A percentile compares a stretch with the other conserved stretches of the same genome.
Conservation (phyloP, 2,329 filamentous ascomycete genomes). For the Monosporascus sp. region DNA sequence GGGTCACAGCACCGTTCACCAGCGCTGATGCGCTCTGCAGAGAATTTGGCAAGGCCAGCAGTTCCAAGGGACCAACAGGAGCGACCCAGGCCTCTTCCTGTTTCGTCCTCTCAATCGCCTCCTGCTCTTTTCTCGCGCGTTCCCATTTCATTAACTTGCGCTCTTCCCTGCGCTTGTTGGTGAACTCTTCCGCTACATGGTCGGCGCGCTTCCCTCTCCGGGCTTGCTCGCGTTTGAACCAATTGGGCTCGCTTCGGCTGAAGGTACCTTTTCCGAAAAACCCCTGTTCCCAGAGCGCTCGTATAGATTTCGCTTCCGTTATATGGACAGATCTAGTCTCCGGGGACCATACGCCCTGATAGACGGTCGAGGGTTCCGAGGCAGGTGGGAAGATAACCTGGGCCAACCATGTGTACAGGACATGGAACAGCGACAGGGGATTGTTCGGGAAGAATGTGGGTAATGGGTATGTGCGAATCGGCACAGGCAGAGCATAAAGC, state of each 20-base stretch:
- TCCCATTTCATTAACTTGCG: constrained; percentile 84
- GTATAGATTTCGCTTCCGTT: constrained; percentile 67
- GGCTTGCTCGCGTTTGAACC: constrained; percentile 78
- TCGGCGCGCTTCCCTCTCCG: constrained; percentile 57
- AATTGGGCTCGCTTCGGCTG: constrained; percentile 91
- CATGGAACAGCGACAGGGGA: constrained; percentile 77
- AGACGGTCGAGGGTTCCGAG: constrained; percentile 57
- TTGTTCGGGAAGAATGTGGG: constrained; percentile 89
- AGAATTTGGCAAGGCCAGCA: constrained; percentile 54
- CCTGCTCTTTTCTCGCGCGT: constrained; percentile 78
- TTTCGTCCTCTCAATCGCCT: constrained; percentile 69
- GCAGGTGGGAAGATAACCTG: constrained; percentile 65
- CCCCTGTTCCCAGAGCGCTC: constrained; percentile 89
- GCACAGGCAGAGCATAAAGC: constrained; percentile 76
- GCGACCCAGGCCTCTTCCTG: constrained; percentile 39
- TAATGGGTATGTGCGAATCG: constrained; percentile 75
- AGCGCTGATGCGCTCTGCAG: constrained; percentile 26
- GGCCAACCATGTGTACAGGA: constrained; percentile 70
- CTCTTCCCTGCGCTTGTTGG: constrained; percentile 70
- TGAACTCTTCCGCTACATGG: constrained; percentile 77
- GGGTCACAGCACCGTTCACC: constrained; percentile 7
- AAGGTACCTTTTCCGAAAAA: constrained; percentile 95
- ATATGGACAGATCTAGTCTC: constrained; percentile 81
- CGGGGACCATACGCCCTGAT: constrained; percentile 74
- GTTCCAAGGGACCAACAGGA: constrained; percentile 40